phyloP scores from a whole-genome alignment of 306 rosid species.

The Herpetospermum pedunculosum region DNA sequence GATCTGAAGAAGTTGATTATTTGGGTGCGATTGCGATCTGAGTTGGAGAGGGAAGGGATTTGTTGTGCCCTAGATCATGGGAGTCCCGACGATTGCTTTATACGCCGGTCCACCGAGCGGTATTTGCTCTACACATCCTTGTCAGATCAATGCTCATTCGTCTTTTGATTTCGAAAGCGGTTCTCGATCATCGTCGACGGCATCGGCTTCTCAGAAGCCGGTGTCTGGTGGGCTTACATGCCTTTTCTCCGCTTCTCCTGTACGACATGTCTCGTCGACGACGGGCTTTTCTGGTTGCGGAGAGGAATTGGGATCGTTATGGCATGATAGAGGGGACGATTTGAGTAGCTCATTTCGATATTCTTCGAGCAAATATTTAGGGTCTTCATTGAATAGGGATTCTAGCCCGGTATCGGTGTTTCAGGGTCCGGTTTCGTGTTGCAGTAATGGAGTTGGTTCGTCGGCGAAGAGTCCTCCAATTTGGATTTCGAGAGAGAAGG shows the following conservation, averaged over 20 bases:
- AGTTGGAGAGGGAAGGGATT: background rate
- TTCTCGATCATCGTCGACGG: conserved; percentile 48
- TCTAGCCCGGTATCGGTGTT: conserved; percentile 87
- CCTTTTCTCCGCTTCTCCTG: conserved; percentile 59
- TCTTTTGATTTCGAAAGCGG: conserved; percentile 62
- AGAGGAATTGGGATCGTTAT: conserved; percentile 46
- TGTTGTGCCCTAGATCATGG: conserved; percentile 31
- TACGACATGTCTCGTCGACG: conserved; percentile 39
- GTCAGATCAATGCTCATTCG: conserved; percentile 57
- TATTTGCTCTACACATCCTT: conserved; percentile 65
- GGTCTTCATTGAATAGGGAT: conserved; percentile 49
- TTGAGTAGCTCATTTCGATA: conserved; percentile 61
- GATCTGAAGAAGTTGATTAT: background rate
- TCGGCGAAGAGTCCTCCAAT: conserved; percentile 32
- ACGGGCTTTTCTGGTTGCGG: conserved; percentile 44
- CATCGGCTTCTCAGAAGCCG: conserved; percentile 62
- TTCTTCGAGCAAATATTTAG: conserved; percentile 45
- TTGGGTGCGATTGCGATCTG: conserved; percentile 3
- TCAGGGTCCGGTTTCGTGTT: conserved; percentile 73
- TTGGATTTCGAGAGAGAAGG: conserved; percentile 30
- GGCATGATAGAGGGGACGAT: conserved; percentile 62
- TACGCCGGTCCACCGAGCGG: conserved; percentile 80
- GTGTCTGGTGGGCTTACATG: conserved; percentile 74
- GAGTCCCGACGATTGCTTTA: conserved; percentile 71
- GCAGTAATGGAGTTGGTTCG: conserved; percentile 28